Conservation (phyloP, 2,329 filamentous ascomycete genomes). For the Cladosporium halotolerans region DNA sequence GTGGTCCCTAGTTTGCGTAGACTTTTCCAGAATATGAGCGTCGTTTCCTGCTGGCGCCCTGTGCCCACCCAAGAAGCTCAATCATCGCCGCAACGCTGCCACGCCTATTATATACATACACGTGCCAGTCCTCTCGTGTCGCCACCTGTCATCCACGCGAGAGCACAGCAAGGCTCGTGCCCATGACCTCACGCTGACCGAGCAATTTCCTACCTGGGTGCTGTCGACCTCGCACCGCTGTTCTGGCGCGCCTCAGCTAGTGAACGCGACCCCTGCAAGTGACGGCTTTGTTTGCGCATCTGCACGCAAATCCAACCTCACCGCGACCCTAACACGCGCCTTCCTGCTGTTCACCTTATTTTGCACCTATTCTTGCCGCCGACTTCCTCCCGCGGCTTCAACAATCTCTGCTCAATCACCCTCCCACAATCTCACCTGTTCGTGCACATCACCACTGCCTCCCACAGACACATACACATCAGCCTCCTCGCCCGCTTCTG, state of each 20-base stretch:
- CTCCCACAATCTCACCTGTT: too few relatives aligned
- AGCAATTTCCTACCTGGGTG: slow-evolving; percentile 7
- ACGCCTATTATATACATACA: not conserved
- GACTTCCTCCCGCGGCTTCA: too few relatives aligned
- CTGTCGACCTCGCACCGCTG: not conserved
- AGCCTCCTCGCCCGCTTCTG: not conserved
- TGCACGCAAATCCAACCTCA: slow-evolving; percentile 3
- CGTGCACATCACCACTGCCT: too few relatives aligned
- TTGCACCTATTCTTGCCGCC: too few relatives aligned
- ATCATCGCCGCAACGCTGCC: not conserved
- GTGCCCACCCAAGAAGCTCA: not conserved
- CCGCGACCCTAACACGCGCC: not conserved
- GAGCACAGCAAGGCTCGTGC: not conserved
- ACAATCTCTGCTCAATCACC: too few relatives aligned
- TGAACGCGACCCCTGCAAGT: slow-evolving; percentile 8
- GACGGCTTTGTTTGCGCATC: slow-evolving; percentile 12
- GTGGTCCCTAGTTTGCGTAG: not conserved
- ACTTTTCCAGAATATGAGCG: slow-evolving; percentile 6
- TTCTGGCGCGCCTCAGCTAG: not conserved
- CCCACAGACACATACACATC: too few relatives aligned
- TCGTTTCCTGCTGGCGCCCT: not conserved
- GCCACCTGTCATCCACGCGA: not conserved
- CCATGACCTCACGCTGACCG: slow-evolving; percentile 9
- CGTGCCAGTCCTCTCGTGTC: slow-evolving; percentile 4
- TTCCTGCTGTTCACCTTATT: not conserved